Percentiles rank a stretch among this genome's conserved stretches.
phyloP scores from a whole-genome alignment of 2,329 filamentous ascomycete genomes.

The Nothophoma quercina region DNA sequence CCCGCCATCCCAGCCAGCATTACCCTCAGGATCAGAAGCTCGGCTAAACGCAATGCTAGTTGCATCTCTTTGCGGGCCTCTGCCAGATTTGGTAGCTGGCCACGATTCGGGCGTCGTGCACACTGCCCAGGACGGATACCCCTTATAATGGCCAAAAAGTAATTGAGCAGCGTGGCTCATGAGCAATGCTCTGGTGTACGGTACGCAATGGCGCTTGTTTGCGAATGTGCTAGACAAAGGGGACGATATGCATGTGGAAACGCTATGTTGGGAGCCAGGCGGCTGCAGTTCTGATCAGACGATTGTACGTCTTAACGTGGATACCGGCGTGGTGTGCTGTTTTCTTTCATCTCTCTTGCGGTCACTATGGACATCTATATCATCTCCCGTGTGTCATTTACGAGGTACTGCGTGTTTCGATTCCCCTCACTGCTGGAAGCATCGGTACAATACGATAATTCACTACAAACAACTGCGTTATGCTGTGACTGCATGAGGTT shows the following conservation, averaged over 20 bases:
- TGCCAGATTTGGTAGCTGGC: conserved; percentile 34
- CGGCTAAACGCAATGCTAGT: conserved; percentile 47
- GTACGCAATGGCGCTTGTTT: conserved; percentile 33
- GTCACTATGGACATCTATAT: conserved; percentile 38
- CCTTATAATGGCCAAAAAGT: conserved; percentile 49
- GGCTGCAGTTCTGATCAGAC: conserved; percentile 37
- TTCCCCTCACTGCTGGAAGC: conserved; percentile 33
- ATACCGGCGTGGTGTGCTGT: conserved; percentile 45
- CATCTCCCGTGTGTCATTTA: conserved; percentile 37
- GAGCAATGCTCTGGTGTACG: conserved; percentile 32
- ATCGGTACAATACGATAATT: conserved; percentile 36
- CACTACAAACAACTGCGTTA: conserved; percentile 10
- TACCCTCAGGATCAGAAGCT: conserved; percentile 68
- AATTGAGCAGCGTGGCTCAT: conserved; percentile 41
- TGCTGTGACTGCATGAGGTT: conserved; percentile 1
- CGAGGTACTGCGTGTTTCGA: conserved; percentile 44
- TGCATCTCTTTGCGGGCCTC: conserved; percentile 34
- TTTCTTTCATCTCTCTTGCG: conserved; percentile 36
- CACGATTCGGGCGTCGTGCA: conserved; percentile 42
- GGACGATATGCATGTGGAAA: conserved; percentile 40
- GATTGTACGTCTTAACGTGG: conserved; percentile 48
- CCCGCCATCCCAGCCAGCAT: conserved; percentile 67
- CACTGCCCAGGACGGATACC: conserved; percentile 49
- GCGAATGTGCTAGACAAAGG: conserved; percentile 30
- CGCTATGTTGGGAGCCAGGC: conserved; percentile 41